Evolutionary conservation across 139 green algal species (phyloP), one percentile per base, ranked within the genome.

Genomic region (Pseudopediastrum boryanum): DNA sequence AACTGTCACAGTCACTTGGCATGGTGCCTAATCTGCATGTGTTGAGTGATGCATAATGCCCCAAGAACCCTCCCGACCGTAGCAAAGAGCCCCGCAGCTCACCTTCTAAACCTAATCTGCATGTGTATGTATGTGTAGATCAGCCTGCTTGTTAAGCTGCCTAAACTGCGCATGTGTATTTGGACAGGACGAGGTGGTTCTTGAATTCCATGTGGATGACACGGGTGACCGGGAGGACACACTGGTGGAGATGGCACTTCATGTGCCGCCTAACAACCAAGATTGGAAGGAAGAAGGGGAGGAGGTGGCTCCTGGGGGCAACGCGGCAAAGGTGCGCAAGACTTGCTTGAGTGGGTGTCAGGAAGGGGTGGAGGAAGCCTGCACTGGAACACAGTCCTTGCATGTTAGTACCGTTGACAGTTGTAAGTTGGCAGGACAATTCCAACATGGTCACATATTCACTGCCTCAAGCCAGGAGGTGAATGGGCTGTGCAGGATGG

Each of bases 131-230:
- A n/a, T n/a, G n/a, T n/a, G n/a, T n/a, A n/a, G n/a, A n/a, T n/a
- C n/a, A n/a, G n/a, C n/a, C n/a, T n/a, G n/a, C n/a, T n/a, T n/a
- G n/a, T n/a, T n/a, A n/a, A n/a, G n/a, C n/a, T n/a, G n/a, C n/a
- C n/a, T n/a, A n/a, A n/a, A n/a, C n/a, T n/a, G n/a, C n/a, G n/a
- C n/a, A n/a, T n/a, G n/a, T n/a, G n/a, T n/a, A n/a, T n/a, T n/a
- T n/a, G n/a, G n/a, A n/a, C 90, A 94, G 70, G 94, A 97, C 63
- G 95, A 99, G 54, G 93, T 99, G 8, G 84, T 93, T 82, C 76
- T 99, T 39, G 91, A 99, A 87, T 95, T 99, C 59, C 89, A 95
- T 58, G 80, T 91, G 3, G 96, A 98, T 73, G 95, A 98, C 87
- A 94, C 91, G 2, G 81, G 86, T 74, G 87, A 86, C 44, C 69